A percentile compares a stretch with the other conserved stretches of the same genome.
These are phyloP conservation scores for Cytospora leucostoma DNA, from an alignment of 2,329 filamentous ascomycete genomes.

Conservation along the genomic window DNA sequence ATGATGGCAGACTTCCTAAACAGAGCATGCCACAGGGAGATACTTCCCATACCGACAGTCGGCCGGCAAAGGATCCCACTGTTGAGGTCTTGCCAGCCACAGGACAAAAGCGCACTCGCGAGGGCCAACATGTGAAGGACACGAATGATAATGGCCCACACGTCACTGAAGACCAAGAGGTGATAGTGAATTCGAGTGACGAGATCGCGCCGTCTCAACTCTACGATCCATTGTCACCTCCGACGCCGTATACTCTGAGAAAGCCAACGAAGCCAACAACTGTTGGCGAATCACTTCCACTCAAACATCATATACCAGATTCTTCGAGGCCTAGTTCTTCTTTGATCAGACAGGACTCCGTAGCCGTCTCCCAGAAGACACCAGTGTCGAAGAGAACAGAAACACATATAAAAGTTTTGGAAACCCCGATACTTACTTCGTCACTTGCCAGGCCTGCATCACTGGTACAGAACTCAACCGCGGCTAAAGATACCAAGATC, in stretches of 20 bases:
- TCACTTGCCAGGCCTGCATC: conserved; percentile 5
- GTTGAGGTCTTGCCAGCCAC: background rate
- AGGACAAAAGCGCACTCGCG: background rate
- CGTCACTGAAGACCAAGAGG: conserved; percentile 1
- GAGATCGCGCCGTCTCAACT: conserved; percentile 11
- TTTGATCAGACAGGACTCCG: background rate
- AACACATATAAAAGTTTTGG: background rate
- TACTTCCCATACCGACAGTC: background rate
- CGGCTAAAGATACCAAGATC: conserved; percentile 16
- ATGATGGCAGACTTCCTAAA: background rate
- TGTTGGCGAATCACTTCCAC: background rate
- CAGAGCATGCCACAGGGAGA: background rate
- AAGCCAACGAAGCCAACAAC: conserved; percentile 9
- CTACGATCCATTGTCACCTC: conserved; percentile 27
- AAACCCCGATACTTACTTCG: background rate
- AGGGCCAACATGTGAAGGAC: background rate
- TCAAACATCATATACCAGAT: background rate
- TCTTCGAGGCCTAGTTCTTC: background rate
- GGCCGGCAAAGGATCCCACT: background rate
- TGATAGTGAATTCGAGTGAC: background rate
- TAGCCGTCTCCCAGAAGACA: background rate
- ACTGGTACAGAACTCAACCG: conserved; percentile 7
- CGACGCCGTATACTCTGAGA: background rate
- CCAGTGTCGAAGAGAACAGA: background rate
- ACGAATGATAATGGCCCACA: background rate